Conservation (phyloP, 352 stramenopile genomes). For the Phytophthora pini region DNA sequence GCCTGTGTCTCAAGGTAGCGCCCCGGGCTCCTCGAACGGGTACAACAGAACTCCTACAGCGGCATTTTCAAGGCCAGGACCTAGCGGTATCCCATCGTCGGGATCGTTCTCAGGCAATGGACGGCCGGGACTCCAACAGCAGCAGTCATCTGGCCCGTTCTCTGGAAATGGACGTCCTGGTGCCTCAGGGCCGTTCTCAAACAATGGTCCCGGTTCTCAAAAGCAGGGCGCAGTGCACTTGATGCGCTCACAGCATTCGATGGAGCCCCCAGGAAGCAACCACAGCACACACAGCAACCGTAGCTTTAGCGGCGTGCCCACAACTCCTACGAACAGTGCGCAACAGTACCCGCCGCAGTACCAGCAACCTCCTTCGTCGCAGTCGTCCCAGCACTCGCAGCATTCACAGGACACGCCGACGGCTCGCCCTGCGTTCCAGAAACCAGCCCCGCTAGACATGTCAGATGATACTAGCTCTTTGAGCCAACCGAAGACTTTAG, state of each 20-base stretch:
- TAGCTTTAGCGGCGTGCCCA: slow-evolving; percentile 25
- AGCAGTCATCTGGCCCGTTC: slow-evolving; percentile 38
- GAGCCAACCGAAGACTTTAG: slow-evolving; percentile 28
- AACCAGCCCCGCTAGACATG: slow-evolving; percentile 17
- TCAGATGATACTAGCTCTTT: slow-evolving; percentile 9
- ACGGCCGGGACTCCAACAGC: slow-evolving; percentile 19
- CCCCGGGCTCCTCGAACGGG: slow-evolving; percentile 29
- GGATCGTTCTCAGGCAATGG: slow-evolving; percentile 35
- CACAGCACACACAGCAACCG: slow-evolving; percentile 38
- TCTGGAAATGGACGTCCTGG: slow-evolving; percentile 31
- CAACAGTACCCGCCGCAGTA: slow-evolving; percentile 16
- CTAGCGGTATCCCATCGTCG: slow-evolving; percentile 20
- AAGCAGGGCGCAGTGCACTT: slow-evolving; percentile 14
- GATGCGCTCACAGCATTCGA: slow-evolving; percentile 36
- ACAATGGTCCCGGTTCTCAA: slow-evolving; percentile 23
- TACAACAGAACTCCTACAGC: slow-evolving; percentile 27
- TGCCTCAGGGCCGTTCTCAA: slow-evolving; percentile 25
- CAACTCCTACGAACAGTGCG: slow-evolving; percentile 13
- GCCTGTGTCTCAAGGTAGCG: slow-evolving; percentile 36
- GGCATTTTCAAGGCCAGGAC: slow-evolving; percentile 15
- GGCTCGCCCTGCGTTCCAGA: slow-evolving; percentile 25
- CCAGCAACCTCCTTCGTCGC: slow-evolving; percentile 25
- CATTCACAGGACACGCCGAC: slow-evolving; percentile 11
- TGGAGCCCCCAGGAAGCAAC: slow-evolving; percentile 44
- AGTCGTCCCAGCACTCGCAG: slow-evolving; percentile 37